Base-by-base conservation (phyloP, 1,139 yeast species). In the Maudiozyma humilis region DNA sequence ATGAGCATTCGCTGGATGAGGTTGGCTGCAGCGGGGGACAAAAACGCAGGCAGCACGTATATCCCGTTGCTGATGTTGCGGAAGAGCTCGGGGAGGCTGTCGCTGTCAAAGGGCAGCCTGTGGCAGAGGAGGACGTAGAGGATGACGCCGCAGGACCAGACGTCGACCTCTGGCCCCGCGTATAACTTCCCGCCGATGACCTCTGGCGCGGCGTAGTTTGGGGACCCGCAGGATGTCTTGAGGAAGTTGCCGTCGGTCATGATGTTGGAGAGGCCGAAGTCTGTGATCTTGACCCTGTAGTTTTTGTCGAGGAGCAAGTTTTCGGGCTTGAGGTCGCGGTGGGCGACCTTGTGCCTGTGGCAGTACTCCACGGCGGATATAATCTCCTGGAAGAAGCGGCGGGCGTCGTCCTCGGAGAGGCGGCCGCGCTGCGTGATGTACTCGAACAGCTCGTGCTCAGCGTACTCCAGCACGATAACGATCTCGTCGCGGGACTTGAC, bases 141-240 rank as follows among this genome's bases (percentile, higher is more conserved):
- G 45, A 91, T 89, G 41, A 91, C 97, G 55, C 98, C 98, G 56
- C 95, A 83, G 0, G 95, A 85, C 99, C 99, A 91, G 43, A 91
- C 97, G 64, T 91, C 98, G 41, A 91, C 98, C 66, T 91, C 98
- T 2, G 97, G 97, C 3, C 98, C 98, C 2, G 97, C 98, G 60
- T 91, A 91, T 47, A 91, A 73, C 62, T 91, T 88, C 37, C 98
- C 98, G 53, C 93, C 80, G 49, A 91, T 89, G 40, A 91, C 97
- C 65, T 91, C 98, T 0, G 98, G 98, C 0, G 98, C 97, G 1
- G 98, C 98, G 62, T 91, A 91, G 62, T 91, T 89, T 42, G 98
- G 97, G n/a, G 95, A 85, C 2, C 98, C 98, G 69, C 98, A 91
- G 58, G 91, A 79, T 1, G 98, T 91, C 62, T 89, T 91, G 60